Percentiles rank a stretch among this genome's conserved stretches.
phyloP scores from a whole-genome alignment of 495 filamentous ascomycete genomes.

The Daldinia caldariorum region DNA sequence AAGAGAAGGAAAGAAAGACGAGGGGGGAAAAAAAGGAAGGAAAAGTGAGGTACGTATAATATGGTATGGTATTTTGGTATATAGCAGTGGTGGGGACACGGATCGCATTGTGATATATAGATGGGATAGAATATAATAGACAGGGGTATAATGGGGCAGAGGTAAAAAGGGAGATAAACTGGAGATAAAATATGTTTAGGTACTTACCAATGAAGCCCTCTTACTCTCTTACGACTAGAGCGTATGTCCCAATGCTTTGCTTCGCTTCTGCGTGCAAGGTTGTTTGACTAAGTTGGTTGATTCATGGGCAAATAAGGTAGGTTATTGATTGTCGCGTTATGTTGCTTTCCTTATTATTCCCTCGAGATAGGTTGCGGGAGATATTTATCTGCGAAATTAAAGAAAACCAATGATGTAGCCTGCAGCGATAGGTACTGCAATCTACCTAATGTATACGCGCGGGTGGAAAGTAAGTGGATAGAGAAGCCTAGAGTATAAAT shows the following conservation, averaged over 20 bases:
- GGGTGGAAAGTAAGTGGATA: conserved; percentile 1
- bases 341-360: conserved; percentile 2
- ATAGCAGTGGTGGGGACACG: conserved; percentile 15
- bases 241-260: neutral
- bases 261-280: neutral
- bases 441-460: neutral
- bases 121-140: conserved; percentile 17
- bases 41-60: conserved; percentile 26
- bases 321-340: neutral
- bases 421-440: neutral
- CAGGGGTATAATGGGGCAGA: conserved; percentile 4
- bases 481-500: conserved; percentile 9
- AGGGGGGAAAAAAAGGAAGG: conserved; percentile 10
- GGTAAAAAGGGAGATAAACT: too few relatives aligned
- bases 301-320: conserved; percentile 13
- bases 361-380: too few relatives aligned
- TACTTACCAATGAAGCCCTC: conserved; percentile 17
- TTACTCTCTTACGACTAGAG: conserved; percentile 5
- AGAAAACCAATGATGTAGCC: neutral
- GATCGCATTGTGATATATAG: conserved; percentile 22
- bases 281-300: conserved; percentile 13
- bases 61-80: conserved; percentile 18
- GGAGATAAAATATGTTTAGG: neutral
- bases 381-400: neutral
- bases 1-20: conserved; percentile 3